Percentiles rank a stretch among this genome's conserved stretches.
Evolutionary conservation across 345 rosid genomes (phyloP).

Genomic region (Sisymbrium altissimum): DNA sequence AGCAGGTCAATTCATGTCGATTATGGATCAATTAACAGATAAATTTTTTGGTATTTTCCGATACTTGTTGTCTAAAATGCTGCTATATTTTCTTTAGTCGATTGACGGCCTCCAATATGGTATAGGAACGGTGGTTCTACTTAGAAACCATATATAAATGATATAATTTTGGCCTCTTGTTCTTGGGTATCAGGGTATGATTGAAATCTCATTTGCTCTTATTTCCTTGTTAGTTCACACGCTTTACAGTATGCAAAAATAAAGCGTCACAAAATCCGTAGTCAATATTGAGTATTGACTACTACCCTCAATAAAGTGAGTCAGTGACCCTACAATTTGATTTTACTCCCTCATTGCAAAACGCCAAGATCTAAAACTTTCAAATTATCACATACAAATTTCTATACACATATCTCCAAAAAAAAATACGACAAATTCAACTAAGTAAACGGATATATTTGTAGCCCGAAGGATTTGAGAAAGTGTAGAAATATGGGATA

Average conservation of each 20-base stretch:
- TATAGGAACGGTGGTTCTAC: no score
- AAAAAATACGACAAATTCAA: neutral
- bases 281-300: neutral
- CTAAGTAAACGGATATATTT: neutral
- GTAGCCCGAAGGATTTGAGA: neutral
- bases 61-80: no score
- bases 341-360: neutral
- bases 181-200: no score
- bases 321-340: conserved; percentile 2
- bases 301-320: neutral
- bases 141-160: no score
- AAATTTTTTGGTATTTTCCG: no score
- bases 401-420: neutral
- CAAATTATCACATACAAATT: neutral
- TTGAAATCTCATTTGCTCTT: neutral
- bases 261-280: neutral
- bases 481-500: neutral
- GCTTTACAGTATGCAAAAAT: neutral
- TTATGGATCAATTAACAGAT: no score
- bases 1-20: no score
- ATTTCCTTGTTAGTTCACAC: neutral
- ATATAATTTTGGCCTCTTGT: no score
- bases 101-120: no score
- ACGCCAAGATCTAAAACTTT: neutral
- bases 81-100: no score